Evolutionary conservation across 2,329 filamentous ascomycete species (phyloP), one percentile per base, ranked within the genome.

Genomic region (Penicillium freii): DNA sequence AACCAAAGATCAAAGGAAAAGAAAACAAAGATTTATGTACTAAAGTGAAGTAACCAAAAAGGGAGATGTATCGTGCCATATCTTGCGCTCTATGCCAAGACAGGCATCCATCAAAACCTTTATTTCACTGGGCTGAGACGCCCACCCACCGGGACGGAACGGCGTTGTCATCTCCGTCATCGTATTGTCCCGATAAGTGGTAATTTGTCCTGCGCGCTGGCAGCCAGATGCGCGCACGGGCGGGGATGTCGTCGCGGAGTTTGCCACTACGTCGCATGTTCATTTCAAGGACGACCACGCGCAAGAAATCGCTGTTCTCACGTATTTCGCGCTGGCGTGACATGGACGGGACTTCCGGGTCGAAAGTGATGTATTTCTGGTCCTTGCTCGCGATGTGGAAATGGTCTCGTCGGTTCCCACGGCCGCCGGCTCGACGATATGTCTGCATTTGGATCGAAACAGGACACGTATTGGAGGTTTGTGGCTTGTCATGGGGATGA

Each of bases 181-280:
- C 64, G 43, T 65, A 67, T 47, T 66, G 62, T 21, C 61, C 61
- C 9, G 59, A 44, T 23, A 65, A 31, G 19, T 63, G 64, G 44
- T 60, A 54, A 11, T 60, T 68, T 25, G 59, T 68, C 48, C 73
- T 75, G 38, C 85, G 78, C 44, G 85, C 84, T 38, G 85, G 84
- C 44, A 87, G 71, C 82, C 83, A 87, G 58, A 87, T 78, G 55
- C 79, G 80, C 27, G 85, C 85, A 61, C 80, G 77, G 21, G 84
- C 82, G 17, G 80, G 77, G 10, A 75, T 71, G 52, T 82, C 81
- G 43, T 82, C 75, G 59, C 84, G 83, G 44, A 87, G 74, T 72
- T 87, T 87, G 54, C 85, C 85, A 59, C 77, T 78, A 43, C 84
- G 80, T 38, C 84, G 80, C 85, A 87, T 87, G 69, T 87, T 87